Evolutionary conservation across 306 rosid species (phyloP), one percentile per base, ranked within the genome.

Genomic region (Albizia julibrissin): DNA sequence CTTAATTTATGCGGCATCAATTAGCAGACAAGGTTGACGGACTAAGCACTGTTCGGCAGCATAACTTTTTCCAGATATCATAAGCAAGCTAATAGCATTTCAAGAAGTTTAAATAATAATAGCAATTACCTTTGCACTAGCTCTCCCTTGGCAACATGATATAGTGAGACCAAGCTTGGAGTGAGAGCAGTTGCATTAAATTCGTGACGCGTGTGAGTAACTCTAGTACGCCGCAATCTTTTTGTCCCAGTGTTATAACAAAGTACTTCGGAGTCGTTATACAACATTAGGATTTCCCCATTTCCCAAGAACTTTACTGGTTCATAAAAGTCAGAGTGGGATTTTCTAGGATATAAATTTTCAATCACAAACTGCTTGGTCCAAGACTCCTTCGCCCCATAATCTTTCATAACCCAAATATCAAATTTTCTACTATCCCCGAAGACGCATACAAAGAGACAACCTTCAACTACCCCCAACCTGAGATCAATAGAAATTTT

Each of bases 211-310:
- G 75, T 71, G 58, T 44, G 75, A 15, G 75, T 71, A 44, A 71
- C 75, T 14, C 75, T 71, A 13, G 75, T 71, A 5, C 75, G 75
- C 75, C 75, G 58, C 22, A 71, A 22, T 71, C 56, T 44, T 44
- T 71, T 44, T 43, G 34, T 24, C 58, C 19, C 12, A 3, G 39
- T 22, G 22, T 44, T 71, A 24, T 71, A 69, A 69, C 75, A 71
- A 71, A 71, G 58, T 24, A 71, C 75, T 15, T 44, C 58, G 6
- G 58, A 71, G 39, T 69, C 58, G 39, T 71, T 43, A 58, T 43
- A 71, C 75, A 71, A 15, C 75, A 71, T 71, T 29, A 71, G 22
- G 75, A 71, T 71, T 71, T 71, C 75, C 34, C 75, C 75, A 24
- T 71, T 71, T 29, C 39, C 19, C 58, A 71, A 5, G 26, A 71